Conservation (phyloP, 2,329 filamentous ascomycete species). For the Passalora sequoiae region DNA sequence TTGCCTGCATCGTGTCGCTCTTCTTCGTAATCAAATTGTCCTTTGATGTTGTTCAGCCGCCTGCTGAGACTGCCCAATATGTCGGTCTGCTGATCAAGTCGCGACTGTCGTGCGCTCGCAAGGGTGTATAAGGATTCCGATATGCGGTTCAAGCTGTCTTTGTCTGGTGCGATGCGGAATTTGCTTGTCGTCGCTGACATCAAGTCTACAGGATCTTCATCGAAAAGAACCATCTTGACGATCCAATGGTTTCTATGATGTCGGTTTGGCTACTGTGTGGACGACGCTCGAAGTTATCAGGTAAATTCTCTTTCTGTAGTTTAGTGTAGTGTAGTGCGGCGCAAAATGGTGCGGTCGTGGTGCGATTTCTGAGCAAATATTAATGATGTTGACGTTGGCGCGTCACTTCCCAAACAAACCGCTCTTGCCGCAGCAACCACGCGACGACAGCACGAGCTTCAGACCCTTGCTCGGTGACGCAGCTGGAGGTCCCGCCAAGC, state of each 20-base stretch:
- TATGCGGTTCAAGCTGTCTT: slow-evolving; percentile 74
- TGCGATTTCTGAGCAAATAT: too few relatives aligned
- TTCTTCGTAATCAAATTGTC: slow-evolving; percentile 72
- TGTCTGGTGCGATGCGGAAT: slow-evolving; percentile 92
- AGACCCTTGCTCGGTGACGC: slow-evolving; percentile 1
- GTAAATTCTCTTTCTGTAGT: too few relatives aligned
- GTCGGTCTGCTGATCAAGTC: slow-evolving; percentile 46
- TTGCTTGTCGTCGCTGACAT: slow-evolving; percentile 88
- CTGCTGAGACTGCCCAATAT: slow-evolving; percentile 59
- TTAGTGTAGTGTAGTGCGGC: too few relatives aligned
- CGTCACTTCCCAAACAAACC: slow-evolving; percentile 9
- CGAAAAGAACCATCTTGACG: slow-evolving; percentile 70
- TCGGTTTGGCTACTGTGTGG: too few relatives aligned
- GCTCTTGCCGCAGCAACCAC: slow-evolving; percentile 4
- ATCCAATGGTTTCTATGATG: too few relatives aligned
- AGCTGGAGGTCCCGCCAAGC: not conserved
- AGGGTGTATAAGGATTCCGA: slow-evolving; percentile 77
- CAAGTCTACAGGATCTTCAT: slow-evolving; percentile 84
- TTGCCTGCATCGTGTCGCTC: slow-evolving; percentile 68
- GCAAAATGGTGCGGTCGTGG: too few relatives aligned
- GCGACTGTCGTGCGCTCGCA: slow-evolving; percentile 74
- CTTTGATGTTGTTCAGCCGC: slow-evolving; percentile 65
- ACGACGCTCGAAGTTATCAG: too few relatives aligned
- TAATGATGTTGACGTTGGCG: slow-evolving; percentile 1
- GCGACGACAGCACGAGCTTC: slow-evolving; percentile 1